These are phyloP conservation scores for Dryadomyces quercus-mongolicae DNA, from an alignment of 2,329 filamentous ascomycete species.

Conservation along the genomic window DNA sequence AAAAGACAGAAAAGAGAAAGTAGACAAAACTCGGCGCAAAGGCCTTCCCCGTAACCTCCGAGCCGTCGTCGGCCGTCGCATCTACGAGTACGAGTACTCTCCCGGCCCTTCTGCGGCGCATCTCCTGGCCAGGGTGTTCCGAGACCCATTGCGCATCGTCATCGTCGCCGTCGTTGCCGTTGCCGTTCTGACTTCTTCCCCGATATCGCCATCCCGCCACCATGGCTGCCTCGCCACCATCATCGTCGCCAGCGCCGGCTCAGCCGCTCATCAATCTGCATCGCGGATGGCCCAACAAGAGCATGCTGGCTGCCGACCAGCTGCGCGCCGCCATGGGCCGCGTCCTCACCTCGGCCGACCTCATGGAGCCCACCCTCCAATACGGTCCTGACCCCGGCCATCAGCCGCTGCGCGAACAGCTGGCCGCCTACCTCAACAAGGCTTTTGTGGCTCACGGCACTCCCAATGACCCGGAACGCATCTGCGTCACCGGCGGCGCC, in stretches of 20 bases:
- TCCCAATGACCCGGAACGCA: slow-evolving; percentile 37
- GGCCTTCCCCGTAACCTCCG: too few relatives aligned
- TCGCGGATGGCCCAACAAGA: slow-evolving; percentile 53
- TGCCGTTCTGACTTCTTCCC: too few relatives aligned
- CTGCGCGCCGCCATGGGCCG: slow-evolving; percentile 48
- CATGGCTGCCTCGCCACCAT: too few relatives aligned
- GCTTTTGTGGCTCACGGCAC: slow-evolving; percentile 36
- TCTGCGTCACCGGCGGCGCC: slow-evolving; percentile 76
- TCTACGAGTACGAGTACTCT: not conserved
- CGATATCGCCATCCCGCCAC: too few relatives aligned
- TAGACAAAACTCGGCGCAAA: not conserved
- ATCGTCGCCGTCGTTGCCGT: too few relatives aligned
- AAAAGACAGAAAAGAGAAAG: not conserved
- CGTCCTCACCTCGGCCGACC: slow-evolving; percentile 43
- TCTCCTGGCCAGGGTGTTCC: not conserved
- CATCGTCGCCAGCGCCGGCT: too few relatives aligned
- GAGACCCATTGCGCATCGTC: too few relatives aligned
- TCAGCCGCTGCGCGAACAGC: slow-evolving; percentile 50
- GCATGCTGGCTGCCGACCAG: slow-evolving; percentile 51
- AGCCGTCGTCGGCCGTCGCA: not conserved
- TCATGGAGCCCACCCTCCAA: slow-evolving; percentile 53
- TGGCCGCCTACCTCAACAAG: slow-evolving; percentile 57
- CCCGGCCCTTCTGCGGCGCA: not conserved
- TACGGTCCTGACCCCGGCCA: slow-evolving; percentile 75
- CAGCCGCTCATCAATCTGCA: slow-evolving; percentile 47